Conservation (phyloP, 2,329 filamentous ascomycete genomes). For the Colletotrichum sp. region DNA sequence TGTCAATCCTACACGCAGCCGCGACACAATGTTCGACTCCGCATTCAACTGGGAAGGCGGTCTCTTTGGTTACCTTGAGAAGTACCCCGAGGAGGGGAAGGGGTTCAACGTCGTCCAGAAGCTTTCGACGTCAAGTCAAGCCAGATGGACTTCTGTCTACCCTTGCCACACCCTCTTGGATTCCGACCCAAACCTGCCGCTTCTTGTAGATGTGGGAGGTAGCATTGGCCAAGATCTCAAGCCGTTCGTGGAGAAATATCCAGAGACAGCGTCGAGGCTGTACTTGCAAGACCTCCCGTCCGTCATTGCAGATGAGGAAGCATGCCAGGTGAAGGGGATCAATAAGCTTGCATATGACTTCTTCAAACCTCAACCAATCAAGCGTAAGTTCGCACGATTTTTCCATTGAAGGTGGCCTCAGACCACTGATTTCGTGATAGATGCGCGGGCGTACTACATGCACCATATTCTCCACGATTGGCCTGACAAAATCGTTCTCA, state of each 20-base stretch:
- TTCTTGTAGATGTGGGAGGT: constrained; percentile 3
- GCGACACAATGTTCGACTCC: neutral
- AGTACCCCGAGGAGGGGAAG: neutral
- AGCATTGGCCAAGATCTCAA: neutral
- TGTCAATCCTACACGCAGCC: neutral
- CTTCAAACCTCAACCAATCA: constrained; percentile 40
- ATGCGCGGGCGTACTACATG: constrained; percentile 55
- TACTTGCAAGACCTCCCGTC: constrained; percentile 2
- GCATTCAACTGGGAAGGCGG: neutral
- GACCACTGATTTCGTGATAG: neutral
- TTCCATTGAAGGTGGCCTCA: rapidly evolving
- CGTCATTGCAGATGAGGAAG: neutral
- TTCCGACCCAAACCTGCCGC: neutral
- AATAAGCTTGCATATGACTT: constrained; percentile 35
- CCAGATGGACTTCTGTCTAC: neutral
- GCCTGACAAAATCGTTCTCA: constrained; percentile 46
- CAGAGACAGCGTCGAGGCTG: neutral
- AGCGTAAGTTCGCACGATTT: neutral
- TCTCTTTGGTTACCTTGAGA: neutral
- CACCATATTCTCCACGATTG: constrained; percentile 64
- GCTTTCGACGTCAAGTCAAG: neutral
- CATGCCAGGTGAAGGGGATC: neutral
- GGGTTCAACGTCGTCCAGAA: neutral
- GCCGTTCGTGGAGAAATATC: neutral
- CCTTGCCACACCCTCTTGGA: neutral